A percentile compares a stretch with the other conserved stretches of the same genome.
Evolutionary conservation across 1,139 yeast genomes (phyloP).

Genomic region (Blastobotrys apis): DNA sequence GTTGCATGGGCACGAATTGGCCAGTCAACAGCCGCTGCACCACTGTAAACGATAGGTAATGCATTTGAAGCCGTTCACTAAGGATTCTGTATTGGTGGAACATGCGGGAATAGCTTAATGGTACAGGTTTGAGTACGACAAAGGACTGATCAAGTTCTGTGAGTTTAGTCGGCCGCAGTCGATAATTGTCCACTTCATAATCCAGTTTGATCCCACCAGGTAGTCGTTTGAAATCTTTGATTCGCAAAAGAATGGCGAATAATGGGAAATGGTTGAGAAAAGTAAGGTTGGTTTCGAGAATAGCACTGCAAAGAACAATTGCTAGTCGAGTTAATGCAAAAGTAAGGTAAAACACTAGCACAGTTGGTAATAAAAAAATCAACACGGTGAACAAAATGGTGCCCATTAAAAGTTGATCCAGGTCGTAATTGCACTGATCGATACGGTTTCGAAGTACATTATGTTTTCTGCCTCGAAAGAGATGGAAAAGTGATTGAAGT

Average conservation of each 20-base stretch:
- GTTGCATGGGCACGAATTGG: constrained; percentile 43
- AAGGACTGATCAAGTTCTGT: constrained; percentile 22
- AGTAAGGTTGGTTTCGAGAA: constrained; percentile 59
- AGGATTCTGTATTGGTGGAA: constrained; percentile 47
- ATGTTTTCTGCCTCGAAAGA: constrained; percentile 86
- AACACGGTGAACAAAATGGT: constrained; percentile 80
- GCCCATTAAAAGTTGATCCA: constrained; percentile 85
- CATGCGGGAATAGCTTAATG: constrained; percentile 43
- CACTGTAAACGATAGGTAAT: constrained; percentile 43
- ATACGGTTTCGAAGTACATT: constrained; percentile 80
- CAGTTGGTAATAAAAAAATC: constrained; percentile 78
- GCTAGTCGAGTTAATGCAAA: constrained; percentile 60
- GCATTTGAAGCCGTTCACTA: constrained; percentile 39
- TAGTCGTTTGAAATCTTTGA: constrained; percentile 76
- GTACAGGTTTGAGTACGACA: constrained; percentile 41
- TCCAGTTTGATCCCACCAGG: constrained; percentile 80
- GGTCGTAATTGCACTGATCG: constrained; percentile 76
- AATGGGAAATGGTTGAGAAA: constrained; percentile 79
- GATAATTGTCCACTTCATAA: constrained; percentile 3
- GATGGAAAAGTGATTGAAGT: constrained; percentile 68
- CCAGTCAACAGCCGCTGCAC: constrained; percentile 43
- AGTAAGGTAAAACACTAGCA: constrained; percentile 73
- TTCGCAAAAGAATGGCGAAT: constrained; percentile 69
- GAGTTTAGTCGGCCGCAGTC: constrained; percentile 1
- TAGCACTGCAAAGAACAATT: constrained; percentile 48